phyloP scores from a whole-genome alignment of 73 alveolate genomes.

The Stentor coeruleus region DNA sequence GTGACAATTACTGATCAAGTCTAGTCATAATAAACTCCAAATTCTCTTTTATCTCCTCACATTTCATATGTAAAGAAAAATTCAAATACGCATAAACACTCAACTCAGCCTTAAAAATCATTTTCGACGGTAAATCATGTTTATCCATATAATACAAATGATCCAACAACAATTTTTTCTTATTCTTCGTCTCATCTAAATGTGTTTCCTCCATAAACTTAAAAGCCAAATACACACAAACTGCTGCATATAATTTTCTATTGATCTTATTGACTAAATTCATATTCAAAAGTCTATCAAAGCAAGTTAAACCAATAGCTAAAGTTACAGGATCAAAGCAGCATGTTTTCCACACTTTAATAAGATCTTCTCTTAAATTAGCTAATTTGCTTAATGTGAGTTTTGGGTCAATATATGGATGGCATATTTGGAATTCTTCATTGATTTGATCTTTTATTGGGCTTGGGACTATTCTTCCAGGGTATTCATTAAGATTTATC shows the following conservation, averaged over 20 bases:
- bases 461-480: background rate
- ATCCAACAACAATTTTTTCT: background rate
- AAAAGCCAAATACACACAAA: conserved; percentile 7
- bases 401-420: conserved; percentile 6
- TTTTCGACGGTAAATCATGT: background rate
- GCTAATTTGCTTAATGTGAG: conserved; percentile 2
- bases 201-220: background rate
- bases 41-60: conserved; percentile 9
- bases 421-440: background rate
- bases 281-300: background rate
- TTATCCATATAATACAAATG: background rate
- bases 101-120: background rate
- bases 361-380: conserved; percentile 24
- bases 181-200: background rate
- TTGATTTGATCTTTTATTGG: conserved; percentile 7
- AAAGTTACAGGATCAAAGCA: background rate
- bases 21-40: too few relatives aligned
- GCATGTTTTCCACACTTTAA: conserved; percentile 16
- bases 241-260: conserved; percentile 13
- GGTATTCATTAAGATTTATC: background rate
- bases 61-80: background rate
- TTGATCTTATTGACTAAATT: conserved; percentile 1
- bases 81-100: conserved; percentile 13
- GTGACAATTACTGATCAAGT: too few relatives aligned
- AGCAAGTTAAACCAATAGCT: conserved; percentile 10